Evolutionary conservation across 2,329 filamentous ascomycete species (phyloP).

Genomic region (Sclerotiophoma versabilis): DNA sequence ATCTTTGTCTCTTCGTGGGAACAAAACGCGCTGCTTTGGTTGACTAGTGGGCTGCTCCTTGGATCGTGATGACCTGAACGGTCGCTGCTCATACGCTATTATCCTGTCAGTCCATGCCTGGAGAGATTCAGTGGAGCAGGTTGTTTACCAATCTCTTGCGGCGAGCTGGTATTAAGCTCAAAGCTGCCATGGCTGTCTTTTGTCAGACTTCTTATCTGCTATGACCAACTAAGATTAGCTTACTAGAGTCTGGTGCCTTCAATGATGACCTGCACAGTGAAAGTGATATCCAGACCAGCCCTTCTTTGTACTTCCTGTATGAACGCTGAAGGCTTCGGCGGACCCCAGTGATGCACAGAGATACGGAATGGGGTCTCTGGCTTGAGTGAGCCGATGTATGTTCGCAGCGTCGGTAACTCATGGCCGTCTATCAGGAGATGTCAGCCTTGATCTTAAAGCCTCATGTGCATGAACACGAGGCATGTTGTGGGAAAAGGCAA

Average conservation of each 20-base stretch:
- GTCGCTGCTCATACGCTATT: conserved; percentile 38
- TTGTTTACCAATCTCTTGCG: conserved; percentile 41
- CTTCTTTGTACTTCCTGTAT: conserved; percentile 36
- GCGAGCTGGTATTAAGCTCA: conserved; percentile 36
- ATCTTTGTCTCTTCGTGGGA: conserved; percentile 75
- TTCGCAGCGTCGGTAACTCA: conserved; percentile 41
- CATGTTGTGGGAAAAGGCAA: background rate
- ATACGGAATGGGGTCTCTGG: conserved; percentile 42
- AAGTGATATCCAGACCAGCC: conserved; percentile 36
- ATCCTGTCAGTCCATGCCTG: background rate
- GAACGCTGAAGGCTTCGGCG: conserved; percentile 32
- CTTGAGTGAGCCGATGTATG: conserved; percentile 38
- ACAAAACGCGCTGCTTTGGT: conserved; percentile 63
- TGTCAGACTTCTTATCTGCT: conserved; percentile 32
- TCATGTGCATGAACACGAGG: background rate
- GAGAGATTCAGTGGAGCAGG: background rate
- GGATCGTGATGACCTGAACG: conserved; percentile 30
- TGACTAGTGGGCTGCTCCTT: conserved; percentile 60
- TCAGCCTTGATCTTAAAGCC: background rate
- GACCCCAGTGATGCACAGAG: conserved; percentile 46
- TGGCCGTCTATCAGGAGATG: conserved; percentile 30
- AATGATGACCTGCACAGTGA: conserved; percentile 38
- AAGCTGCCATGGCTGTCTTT: conserved; percentile 37
- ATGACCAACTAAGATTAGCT: conserved; percentile 6
- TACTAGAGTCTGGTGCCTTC: conserved; percentile 42